phyloP scores from a whole-genome alignment of 2,329 filamentous ascomycete species.

The Penicillium corylophilum region DNA sequence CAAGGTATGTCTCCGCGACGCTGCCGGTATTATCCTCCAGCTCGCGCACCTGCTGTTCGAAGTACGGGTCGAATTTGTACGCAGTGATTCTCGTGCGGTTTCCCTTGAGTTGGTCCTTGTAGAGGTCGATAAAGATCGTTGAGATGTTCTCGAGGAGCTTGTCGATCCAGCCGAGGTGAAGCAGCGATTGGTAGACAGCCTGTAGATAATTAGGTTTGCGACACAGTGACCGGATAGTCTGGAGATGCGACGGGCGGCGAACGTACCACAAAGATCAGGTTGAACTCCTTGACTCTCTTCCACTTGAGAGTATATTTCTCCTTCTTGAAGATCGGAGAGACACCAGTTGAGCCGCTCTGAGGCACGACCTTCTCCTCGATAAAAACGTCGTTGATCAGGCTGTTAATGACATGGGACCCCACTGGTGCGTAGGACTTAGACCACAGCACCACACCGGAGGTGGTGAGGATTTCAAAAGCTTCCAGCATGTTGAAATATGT shows the following conservation, averaged over 20 bases:
- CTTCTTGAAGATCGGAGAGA: constrained; percentile 73
- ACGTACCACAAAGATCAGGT: constrained; percentile 88
- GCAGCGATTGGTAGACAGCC: constrained; percentile 94
- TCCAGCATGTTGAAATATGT: constrained; percentile 69
- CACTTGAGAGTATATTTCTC: constrained; percentile 96
- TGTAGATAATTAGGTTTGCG: constrained; percentile 41
- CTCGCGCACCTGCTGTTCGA: constrained; percentile 86
- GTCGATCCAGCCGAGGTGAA: constrained; percentile 96
- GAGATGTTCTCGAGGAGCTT: constrained; percentile 93
- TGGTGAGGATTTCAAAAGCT: constrained; percentile 93
- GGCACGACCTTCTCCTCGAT: constrained; percentile 83
- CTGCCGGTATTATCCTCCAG: constrained; percentile 51
- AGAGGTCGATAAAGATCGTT: constrained; percentile 86
- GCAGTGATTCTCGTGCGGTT: constrained; percentile 74
- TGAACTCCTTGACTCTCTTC: constrained; percentile 87
- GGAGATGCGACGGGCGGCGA: constrained; percentile 7
- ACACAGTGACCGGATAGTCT: constrained; percentile 2
- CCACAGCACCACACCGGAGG: constrained; percentile 95
- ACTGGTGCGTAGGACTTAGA: constrained; percentile 80
- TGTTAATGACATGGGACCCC: constrained; percentile 82
- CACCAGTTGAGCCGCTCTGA: constrained; percentile 57
- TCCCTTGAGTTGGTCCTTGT: constrained; percentile 81
- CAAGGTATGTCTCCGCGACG: constrained; percentile 46
- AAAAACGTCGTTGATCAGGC: constrained; percentile 92
- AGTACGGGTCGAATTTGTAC: constrained; percentile 88